Base-by-base conservation (phyloP, 2,329 filamentous ascomycete species). In the Penicillium sp. region DNA sequence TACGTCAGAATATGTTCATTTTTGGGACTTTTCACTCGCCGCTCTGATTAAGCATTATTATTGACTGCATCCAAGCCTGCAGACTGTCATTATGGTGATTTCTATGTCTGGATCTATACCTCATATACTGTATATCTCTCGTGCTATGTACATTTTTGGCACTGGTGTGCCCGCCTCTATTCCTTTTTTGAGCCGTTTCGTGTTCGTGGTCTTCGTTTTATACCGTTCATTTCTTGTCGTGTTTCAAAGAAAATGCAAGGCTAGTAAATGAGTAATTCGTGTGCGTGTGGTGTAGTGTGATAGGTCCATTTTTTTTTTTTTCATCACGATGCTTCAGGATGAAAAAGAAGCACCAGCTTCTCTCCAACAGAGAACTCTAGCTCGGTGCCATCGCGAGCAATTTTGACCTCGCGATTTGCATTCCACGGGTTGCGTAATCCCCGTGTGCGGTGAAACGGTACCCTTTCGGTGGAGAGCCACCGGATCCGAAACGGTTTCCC, bases 361-460 rank as follows among this genome's bases (percentile, higher is more conserved):
- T 88, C 87, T 5, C 93, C 94, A 48, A 96, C 86, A 31, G 83
- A 86, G 30, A 93, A 91, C 76, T 98, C 94, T 57, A 98, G 82
- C 76, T 98, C 94, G 0, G 94, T 98, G 2, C 94, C 94, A 71
- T 98, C 94, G 70, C 94, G 86, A 26, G 94, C 94, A 73, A 98
- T 97, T 78, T 98, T 98, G 65, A 98, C 91, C 73, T 98, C 94
- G 56, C 94, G 84, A 72, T 97, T 97, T 5, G 92, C 91, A 75
- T 98, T 98, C 92, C 93, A 97, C 0, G 92, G 91, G 73, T 98
- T 98, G 38, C 93, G 86, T 59, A 98, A 79, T 0, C 94, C 93
- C 66, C 93, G 83, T 0, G 93, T 96, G 48, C 91, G 87, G 75
- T 95, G 96, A 73, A 98, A 98, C 0, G 94, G 93, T 5, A 98